Conservation (phyloP, 1,139 yeast species). For the Candida anutae region DNA sequence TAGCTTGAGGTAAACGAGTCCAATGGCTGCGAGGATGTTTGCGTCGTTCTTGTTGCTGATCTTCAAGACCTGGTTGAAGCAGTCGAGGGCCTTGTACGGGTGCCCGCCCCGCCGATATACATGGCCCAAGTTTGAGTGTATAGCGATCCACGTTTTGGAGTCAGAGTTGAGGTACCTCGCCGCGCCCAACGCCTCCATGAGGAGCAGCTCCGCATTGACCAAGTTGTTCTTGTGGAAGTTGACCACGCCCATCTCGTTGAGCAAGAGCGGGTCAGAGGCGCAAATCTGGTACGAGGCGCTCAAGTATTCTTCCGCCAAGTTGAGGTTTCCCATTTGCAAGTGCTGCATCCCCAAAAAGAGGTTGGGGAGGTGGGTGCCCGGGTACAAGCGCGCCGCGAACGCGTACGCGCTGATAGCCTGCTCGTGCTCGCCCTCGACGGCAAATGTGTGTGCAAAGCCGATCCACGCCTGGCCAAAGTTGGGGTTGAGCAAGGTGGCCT, state of each 20-base stretch:
- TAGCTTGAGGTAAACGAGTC: constrained; percentile 67
- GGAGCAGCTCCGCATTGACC: constrained; percentile 59
- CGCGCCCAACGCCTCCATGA: constrained; percentile 66
- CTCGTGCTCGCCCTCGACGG: constrained; percentile 96
- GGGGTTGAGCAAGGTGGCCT: constrained; percentile 83
- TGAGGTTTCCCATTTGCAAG: constrained; percentile 73
- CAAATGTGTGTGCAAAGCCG: constrained; percentile 97
- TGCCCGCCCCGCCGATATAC: constrained; percentile 68
- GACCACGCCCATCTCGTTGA: constrained; percentile 90
- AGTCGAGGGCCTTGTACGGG: constrained; percentile 58
- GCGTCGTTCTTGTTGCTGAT: constrained; percentile 63
- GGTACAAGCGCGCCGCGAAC: constrained; percentile 88
- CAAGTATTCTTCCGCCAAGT: constrained; percentile 81
- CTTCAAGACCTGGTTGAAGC: constrained; percentile 69
- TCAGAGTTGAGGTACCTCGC: constrained; percentile 69
- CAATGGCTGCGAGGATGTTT: constrained; percentile 76
- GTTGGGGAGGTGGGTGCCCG: constrained; percentile 90
- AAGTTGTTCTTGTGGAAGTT: constrained; percentile 71
- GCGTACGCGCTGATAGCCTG: constrained; percentile 97
- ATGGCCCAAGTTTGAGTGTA: constrained; percentile 86
- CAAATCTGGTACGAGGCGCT: constrained; percentile 71
- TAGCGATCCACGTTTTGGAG: constrained; percentile 78
- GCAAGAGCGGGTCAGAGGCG: constrained; percentile 73
- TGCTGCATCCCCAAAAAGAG: constrained; percentile 95
- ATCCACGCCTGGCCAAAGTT: constrained; percentile 96